These are phyloP conservation scores for Pleurotus cornucopiae DNA, from an alignment of 768 basidiomycete genomes.

Conservation along the genomic window DNA sequence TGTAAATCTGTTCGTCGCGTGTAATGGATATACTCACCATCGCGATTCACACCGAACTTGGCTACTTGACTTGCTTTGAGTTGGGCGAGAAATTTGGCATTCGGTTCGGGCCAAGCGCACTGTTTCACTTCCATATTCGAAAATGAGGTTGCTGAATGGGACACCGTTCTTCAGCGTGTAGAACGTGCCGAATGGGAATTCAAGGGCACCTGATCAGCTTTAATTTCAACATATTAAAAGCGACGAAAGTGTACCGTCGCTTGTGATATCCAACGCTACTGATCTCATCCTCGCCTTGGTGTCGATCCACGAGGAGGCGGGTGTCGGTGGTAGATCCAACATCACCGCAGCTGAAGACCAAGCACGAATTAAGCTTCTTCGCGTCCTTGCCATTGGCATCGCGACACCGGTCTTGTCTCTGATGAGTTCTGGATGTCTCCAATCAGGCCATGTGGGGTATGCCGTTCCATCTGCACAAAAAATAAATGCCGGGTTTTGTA, in stretches of 20 bases:
- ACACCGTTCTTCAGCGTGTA: not conserved
- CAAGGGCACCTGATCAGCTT: conserved; percentile 8
- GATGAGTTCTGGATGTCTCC: conserved; percentile 9
- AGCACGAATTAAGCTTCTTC: conserved; percentile 11
- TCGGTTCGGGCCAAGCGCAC: conserved; percentile 14
- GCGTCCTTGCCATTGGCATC: conserved; percentile 3
- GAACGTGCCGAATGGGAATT: conserved; percentile 11
- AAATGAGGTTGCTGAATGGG: conserved; percentile 7
- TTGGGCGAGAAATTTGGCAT: conserved; percentile 11
- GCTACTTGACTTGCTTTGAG: conserved; percentile 12
- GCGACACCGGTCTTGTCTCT: not conserved
- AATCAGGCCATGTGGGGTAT: not conserved
- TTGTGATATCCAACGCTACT: conserved; percentile 15
- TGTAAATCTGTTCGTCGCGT: too few species aligned
- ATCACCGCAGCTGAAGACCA: not conserved
- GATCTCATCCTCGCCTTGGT: conserved; percentile 15
- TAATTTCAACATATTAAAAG: not conserved
- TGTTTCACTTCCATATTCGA: conserved; percentile 18
- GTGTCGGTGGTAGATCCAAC: conserved; percentile 9
- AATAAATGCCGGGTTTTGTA: too few species aligned
- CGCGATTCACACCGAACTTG: conserved; percentile 13
- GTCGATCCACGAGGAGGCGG: conserved; percentile 14
- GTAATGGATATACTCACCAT: conserved; percentile 7
- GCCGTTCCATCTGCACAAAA: too few species aligned
- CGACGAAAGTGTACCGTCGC: conserved; percentile 10